phyloP scores from a whole-genome alignment of 805 yeast genomes.

The Huiozyma sinensis region DNA sequence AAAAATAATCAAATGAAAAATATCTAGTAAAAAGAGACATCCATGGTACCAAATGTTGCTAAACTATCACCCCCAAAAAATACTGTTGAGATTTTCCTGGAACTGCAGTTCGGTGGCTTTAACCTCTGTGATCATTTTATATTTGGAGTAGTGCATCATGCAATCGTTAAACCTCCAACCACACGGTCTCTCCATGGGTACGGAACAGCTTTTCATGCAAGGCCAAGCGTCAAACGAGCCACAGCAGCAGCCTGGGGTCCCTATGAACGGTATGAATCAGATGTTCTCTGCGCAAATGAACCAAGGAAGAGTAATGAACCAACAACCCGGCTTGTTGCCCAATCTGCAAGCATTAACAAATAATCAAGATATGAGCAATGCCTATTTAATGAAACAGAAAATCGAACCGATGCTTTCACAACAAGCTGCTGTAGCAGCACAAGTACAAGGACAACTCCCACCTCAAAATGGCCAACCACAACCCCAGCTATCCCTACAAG shows the following conservation, averaged over 20 bases:
- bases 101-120: too few relatives aligned
- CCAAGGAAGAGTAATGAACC: constrained; percentile 17
- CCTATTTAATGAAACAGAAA: constrained; percentile 22
- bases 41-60: too few relatives aligned
- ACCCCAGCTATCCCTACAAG: constrained; percentile 14
- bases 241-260: constrained; percentile 17
- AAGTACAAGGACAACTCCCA: constrained; percentile 8
- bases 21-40: too few relatives aligned
- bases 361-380: constrained; percentile 9
- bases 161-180: constrained; percentile 23
- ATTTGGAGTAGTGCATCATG: constrained; percentile 5
- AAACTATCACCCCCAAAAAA: too few relatives aligned
- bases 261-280: constrained; percentile 19
- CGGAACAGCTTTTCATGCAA: constrained; percentile 20
- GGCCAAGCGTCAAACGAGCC: constrained; percentile 7
- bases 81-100: too few relatives aligned
- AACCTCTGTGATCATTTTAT: too few relatives aligned
- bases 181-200: constrained; percentile 18
- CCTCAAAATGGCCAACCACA: constrained; percentile 1
- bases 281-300: constrained; percentile 22
- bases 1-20: too few relatives aligned
- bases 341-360: constrained; percentile 10
- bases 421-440: constrained; percentile 6
- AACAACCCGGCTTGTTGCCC: constrained; percentile 12
- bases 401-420: constrained; percentile 14